Evolutionary conservation across 495 filamentous ascomycete species (phyloP), one percentile per base, ranked within the genome.

Genomic region (Aspergillus sparsus): DNA sequence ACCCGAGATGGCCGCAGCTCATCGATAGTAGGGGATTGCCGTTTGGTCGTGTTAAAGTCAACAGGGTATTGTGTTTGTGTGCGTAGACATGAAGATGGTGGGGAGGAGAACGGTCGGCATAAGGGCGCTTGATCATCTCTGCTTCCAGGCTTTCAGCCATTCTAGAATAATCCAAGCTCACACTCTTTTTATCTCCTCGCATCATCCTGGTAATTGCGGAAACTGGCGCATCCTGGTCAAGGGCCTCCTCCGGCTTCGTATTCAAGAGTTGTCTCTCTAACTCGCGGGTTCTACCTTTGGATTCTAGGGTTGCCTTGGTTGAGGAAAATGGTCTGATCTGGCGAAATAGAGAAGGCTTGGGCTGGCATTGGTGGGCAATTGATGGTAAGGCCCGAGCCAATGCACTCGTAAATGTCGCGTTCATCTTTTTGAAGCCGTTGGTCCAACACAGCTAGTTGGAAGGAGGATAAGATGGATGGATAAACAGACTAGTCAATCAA

Each of bases 61-160:
- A 82, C 69, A 97, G 89, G 11, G 89, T 90, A 78, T 98, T 98
- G 82, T 97, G 94, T 78, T 89, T 94, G 62, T 87, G 85, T 37
- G 86, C 70, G 73, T 85, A 95, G 71, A 98, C 80, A 78, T 97
- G 91, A 57, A 98, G 83, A 66, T 93, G 90, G 77, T 94, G 88
- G 8, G 89, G 84, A 66, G 74, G 75, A 55, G 68, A 59, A 31
- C 70, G 68, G 58, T 77, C 71, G 69, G 71, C 62, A 58, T 73
- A 74, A 39, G 72, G 70, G 51, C 73, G 62, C 55, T 68, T 75
- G 58, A 74, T 66, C 68, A 79, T 70, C 32, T 74, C 69, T 61
- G 71, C 67, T 67, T 77, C 75, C 31, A 77, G 49, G 56, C 62
- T 70, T 56, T 75, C 68, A 2, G 71, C 71, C 66, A 77, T 60